Evolutionary conservation across 495 filamentous ascomycete species (phyloP).

Genomic region (Chaetomidium leptoderma): DNA sequence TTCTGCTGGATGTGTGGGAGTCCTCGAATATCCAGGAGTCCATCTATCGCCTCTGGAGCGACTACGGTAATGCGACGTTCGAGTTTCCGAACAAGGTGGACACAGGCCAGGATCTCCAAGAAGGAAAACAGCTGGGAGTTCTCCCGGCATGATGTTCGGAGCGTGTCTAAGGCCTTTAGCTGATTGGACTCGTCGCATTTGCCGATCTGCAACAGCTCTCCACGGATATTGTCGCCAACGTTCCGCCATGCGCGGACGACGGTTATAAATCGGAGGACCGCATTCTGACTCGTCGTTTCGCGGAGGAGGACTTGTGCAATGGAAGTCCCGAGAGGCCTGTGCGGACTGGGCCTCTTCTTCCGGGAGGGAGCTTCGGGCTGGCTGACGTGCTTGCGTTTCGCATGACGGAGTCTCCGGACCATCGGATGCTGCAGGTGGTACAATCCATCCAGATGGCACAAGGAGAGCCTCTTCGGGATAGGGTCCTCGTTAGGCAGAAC

Average conservation of each 20-base stretch:
- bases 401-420: too few species aligned
- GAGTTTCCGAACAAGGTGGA: slow-evolving; percentile 2
- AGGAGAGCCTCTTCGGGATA: too few species aligned
- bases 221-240: neutral
- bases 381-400: slow-evolving; percentile 8
- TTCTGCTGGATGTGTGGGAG: neutral
- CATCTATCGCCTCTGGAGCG: neutral
- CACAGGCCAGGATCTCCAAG: slow-evolving; percentile 3
- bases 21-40: neutral
- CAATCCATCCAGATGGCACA: too few species aligned
- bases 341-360: neutral
- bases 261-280: slow-evolving; percentile 3
- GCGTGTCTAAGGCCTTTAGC: neutral
- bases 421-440: too few species aligned
- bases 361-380: neutral
- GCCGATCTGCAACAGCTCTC: slow-evolving; percentile 1
- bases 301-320: neutral
- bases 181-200: slow-evolving; percentile 1
- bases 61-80: slow-evolving; percentile 3
- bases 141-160: neutral
- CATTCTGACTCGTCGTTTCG: slow-evolving; percentile 1
- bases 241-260: slow-evolving; percentile 3
- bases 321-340: neutral
- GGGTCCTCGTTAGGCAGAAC: too few species aligned
- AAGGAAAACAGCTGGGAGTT: slow-evolving; percentile 1